Evolutionary conservation across 306 rosid species (phyloP).

Genomic region (Prunus armeniaca): DNA sequence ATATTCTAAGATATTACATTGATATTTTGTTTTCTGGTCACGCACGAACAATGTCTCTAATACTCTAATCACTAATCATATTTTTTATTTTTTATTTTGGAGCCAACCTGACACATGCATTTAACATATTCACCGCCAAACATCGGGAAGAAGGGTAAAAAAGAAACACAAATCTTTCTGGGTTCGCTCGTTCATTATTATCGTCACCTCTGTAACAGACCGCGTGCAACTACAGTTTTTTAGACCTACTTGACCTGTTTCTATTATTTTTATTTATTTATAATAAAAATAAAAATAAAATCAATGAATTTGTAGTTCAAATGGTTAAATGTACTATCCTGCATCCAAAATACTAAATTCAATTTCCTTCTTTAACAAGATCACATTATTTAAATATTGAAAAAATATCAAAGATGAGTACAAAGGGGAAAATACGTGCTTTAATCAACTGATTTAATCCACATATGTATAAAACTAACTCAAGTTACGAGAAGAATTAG

Average conservation of each 20-base stretch:
- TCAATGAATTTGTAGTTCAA: too few species aligned
- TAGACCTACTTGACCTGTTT: too few species aligned
- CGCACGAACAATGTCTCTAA: neutral
- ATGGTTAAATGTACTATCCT: fast-evolving
- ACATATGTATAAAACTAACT: too few species aligned
- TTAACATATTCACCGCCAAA: neutral
- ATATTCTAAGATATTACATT: neutral
- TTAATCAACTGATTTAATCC: too few species aligned
- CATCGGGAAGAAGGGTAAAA: neutral
- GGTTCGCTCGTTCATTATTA: neutral
- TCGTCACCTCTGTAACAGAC: neutral
- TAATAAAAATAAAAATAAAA: too few species aligned
- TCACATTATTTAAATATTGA: too few species aligned
- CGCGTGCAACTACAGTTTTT: neutral
- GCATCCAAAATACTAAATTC: fast-evolving
- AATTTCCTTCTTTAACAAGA: fast-evolving
- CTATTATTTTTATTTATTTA: too few species aligned
- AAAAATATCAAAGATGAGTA: too few species aligned
- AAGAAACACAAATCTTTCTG: neutral
- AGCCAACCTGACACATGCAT: neutral
- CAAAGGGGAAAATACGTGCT: fast-evolving
- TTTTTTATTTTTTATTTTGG: neutral
- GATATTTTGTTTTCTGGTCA: neutral
- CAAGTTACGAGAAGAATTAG: too few species aligned
- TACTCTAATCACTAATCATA: neutral